Evolutionary conservation across 148 eudicot species (phyloP).

Genomic region (Polygonum maritimum): DNA sequence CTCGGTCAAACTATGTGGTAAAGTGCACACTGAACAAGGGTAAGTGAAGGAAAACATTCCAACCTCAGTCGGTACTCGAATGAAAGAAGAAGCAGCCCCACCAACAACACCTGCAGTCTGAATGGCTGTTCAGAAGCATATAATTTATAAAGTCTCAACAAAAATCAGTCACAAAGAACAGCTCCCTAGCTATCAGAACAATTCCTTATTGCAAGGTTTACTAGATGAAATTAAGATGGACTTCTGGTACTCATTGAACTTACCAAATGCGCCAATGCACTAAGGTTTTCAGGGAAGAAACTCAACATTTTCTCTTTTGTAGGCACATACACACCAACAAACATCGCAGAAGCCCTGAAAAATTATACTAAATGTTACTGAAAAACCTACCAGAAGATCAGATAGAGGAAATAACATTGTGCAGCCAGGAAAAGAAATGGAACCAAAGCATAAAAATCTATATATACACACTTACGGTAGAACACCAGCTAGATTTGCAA

Average conservation of each 20-base stretch:
- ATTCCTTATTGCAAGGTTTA: background rate
- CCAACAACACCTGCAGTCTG: constrained; percentile 90
- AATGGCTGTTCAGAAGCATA: constrained; percentile 17
- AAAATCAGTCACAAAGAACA: background rate
- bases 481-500: constrained; percentile 74
- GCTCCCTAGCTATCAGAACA: background rate
- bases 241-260: constrained; percentile 11
- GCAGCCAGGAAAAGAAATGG: background rate
- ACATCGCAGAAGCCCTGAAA: constrained; percentile 82
- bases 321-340: constrained; percentile 84
- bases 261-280: constrained; percentile 85
- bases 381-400: background rate
- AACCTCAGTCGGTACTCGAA: constrained; percentile 91
- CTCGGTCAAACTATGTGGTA: constrained; percentile 1
- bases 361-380: background rate
- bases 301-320: constrained; percentile 56
- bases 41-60: constrained; percentile 8
- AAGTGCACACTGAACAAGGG: background rate
- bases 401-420: background rate
- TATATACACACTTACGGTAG: constrained; percentile 49
- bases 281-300: constrained; percentile 55
- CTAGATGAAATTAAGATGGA: background rate
- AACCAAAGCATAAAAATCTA: background rate
- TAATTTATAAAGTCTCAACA: background rate
- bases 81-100: constrained; percentile 82